Evolutionary conservation across 148 eudicot species (phyloP).

Genomic region (Nepenthes gracilis): DNA sequence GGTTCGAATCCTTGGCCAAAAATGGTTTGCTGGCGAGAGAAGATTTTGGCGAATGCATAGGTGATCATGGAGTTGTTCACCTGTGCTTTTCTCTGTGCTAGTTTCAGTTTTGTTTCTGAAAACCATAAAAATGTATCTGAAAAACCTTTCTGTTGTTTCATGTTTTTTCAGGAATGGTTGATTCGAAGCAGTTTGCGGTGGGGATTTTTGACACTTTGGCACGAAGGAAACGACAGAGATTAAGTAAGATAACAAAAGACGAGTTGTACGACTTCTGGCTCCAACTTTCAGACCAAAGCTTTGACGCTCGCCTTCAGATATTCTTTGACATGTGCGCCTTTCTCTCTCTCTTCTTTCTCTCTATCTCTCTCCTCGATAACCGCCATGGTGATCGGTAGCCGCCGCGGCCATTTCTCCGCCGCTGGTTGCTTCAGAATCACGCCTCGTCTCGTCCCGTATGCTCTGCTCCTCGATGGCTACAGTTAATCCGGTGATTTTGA

Average conservation of each 20-base stretch:
- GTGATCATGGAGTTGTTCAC: constrained; percentile 15
- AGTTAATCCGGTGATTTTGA: no score
- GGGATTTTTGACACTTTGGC: constrained; percentile 85
- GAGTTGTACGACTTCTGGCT: constrained; percentile 92
- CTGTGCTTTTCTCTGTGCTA: background rate
- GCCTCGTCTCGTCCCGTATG: no score
- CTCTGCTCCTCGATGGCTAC: no score
- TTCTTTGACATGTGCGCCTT: constrained; percentile 83
- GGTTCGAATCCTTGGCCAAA: constrained; percentile 39
- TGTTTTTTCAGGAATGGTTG: constrained; percentile 52
- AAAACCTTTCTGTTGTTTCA: background rate
- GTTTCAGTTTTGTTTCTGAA: background rate
- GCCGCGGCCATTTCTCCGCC: background rate
- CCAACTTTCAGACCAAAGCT: constrained; percentile 82
- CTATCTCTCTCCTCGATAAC: background rate
- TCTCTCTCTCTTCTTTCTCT: background rate
- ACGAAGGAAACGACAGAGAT: constrained; percentile 60
- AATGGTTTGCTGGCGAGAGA: constrained; percentile 54
- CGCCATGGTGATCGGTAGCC: background rate
- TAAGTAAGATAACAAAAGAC: constrained; percentile 44
- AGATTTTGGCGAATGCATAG: constrained; percentile 93
- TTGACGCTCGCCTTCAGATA: constrained; percentile 94
- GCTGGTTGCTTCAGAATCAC: background rate
- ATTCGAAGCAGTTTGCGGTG: constrained; percentile 84
- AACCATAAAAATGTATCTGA: background rate